Percentiles rank a stretch among this genome's conserved stretches.
phyloP scores from a whole-genome alignment of 768 basidiomycete species.

The Pholiota molesta region DNA sequence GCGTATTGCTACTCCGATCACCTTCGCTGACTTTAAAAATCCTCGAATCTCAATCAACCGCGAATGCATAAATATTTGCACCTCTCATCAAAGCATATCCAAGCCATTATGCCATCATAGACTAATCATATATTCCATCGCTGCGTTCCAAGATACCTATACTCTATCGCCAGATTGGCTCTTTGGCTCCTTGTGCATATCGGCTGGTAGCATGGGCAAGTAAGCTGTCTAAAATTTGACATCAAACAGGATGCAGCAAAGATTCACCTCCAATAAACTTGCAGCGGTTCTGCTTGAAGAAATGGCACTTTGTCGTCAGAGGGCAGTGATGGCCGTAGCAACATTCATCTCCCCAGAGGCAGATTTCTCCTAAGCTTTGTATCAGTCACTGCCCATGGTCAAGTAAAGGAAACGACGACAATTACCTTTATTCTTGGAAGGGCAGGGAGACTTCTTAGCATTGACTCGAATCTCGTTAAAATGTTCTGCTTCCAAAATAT shows the following conservation, averaged over 20 bases:
- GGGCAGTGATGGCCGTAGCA: constrained; percentile 58
- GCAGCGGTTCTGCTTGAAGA: constrained; percentile 57
- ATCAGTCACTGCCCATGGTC: constrained; percentile 4
- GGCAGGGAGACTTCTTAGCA: constrained; percentile 67
- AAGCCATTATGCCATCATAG: constrained; percentile 9
- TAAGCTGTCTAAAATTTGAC: constrained; percentile 17
- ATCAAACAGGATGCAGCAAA: constrained; percentile 2
- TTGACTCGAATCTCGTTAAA: constrained; percentile 55
- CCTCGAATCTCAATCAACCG: not conserved
- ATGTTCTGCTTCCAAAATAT: constrained; percentile 55
- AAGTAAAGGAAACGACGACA: not conserved
- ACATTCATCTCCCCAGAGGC: constrained; percentile 63
- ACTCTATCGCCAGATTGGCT: constrained; percentile 14
- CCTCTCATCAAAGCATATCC: constrained; percentile 22
- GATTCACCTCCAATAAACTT: constrained; percentile 62
- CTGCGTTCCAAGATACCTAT: constrained; percentile 16
- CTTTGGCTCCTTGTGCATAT: constrained; percentile 45
- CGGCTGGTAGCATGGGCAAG: constrained; percentile 28
- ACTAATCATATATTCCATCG: constrained; percentile 16
- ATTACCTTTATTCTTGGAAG: constrained; percentile 57
- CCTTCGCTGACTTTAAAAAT: constrained; percentile 34
- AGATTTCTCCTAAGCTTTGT: constrained; percentile 48
- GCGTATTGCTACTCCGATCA: constrained; percentile 32
- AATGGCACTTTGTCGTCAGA: constrained; percentile 43
- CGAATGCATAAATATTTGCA: constrained; percentile 25